Conservation (phyloP, 805 yeast species). For the Myxozyma melibiosi region DNA sequence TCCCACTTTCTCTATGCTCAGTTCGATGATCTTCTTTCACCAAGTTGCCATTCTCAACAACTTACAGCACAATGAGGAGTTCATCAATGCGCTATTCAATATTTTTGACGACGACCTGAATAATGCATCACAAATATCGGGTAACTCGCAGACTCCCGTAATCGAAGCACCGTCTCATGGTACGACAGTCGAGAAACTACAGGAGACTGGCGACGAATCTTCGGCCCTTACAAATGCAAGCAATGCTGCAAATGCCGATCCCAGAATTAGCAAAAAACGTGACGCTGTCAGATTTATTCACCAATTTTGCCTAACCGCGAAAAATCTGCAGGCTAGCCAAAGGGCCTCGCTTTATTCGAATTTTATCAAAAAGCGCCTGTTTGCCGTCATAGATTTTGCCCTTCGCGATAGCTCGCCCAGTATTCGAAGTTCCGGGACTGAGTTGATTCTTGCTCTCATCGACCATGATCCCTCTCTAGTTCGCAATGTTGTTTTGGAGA, state of each 20-base stretch:
- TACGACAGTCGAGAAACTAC: background rate
- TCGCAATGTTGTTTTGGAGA: slow-evolving; percentile 17
- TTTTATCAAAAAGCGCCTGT: slow-evolving; percentile 68
- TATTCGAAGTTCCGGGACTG: slow-evolving; percentile 73
- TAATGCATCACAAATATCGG: background rate
- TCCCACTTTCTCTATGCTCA: slow-evolving; percentile 64
- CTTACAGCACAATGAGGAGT: slow-evolving; percentile 54
- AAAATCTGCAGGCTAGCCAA: slow-evolving; percentile 61
- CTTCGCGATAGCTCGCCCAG: slow-evolving; percentile 52
- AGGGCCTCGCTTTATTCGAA: slow-evolving; percentile 64
- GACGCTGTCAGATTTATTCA: slow-evolving; percentile 79
- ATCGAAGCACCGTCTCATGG: too few species aligned
- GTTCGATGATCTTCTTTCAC: slow-evolving; percentile 66
- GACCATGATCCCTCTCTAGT: slow-evolving; percentile 67
- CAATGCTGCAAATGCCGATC: background rate
- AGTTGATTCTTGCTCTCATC: slow-evolving; percentile 73
- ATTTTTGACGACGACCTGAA: slow-evolving; percentile 47
- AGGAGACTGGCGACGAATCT: background rate
- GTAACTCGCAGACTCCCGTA: too few species aligned
- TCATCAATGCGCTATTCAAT: slow-evolving; percentile 60
- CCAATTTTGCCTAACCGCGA: slow-evolving; percentile 77
- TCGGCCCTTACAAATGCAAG: background rate
- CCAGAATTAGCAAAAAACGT: slow-evolving; percentile 45
- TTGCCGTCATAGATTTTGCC: slow-evolving; percentile 71
- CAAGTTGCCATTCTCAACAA: slow-evolving; percentile 67